phyloP scores from a whole-genome alignment of 768 basidiomycete species.

The Hygrophorus russula region DNA sequence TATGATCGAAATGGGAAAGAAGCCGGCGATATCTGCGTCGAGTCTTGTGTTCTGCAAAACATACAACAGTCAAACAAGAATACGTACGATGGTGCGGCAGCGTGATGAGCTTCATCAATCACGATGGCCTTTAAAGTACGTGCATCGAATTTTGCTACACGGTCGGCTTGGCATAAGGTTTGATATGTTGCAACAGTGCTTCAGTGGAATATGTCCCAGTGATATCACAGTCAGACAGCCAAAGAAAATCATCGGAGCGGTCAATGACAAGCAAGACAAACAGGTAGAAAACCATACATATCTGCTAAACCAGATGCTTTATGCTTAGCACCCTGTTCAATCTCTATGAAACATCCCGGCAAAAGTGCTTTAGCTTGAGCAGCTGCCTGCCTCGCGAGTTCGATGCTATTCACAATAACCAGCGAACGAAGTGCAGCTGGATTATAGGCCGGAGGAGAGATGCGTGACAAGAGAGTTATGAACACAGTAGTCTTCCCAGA shows the following conservation, averaged over 20 bases:
- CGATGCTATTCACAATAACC: slow-evolving; percentile 82
- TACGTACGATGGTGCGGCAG: slow-evolving; percentile 79
- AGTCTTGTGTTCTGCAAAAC: background rate
- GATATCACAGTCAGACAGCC: background rate
- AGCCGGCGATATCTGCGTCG: slow-evolving; percentile 59
- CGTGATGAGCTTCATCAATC: slow-evolving; percentile 92
- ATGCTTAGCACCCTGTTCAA: slow-evolving; percentile 78
- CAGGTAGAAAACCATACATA: slow-evolving; percentile 35
- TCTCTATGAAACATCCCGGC: slow-evolving; percentile 74
- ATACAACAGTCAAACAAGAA: background rate
- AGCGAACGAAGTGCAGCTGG: slow-evolving; percentile 47
- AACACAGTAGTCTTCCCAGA: slow-evolving; percentile 90
- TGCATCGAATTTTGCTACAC: slow-evolving; percentile 71
- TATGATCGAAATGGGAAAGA: slow-evolving; percentile 69
- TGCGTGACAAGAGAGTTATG: slow-evolving; percentile 63
- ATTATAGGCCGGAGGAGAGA: slow-evolving; percentile 32
- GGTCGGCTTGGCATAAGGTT: slow-evolving; percentile 53
- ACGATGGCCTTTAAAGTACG: slow-evolving; percentile 60
- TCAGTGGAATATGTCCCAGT: background rate
- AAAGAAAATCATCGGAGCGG: background rate
- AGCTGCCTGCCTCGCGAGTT: slow-evolving; percentile 83
- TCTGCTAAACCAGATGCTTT: slow-evolving; percentile 74
- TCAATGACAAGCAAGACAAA: background rate
- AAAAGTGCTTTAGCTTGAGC: slow-evolving; percentile 53
- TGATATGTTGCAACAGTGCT: slow-evolving; percentile 89